A percentile compares a stretch with the other conserved stretches of the same genome.
These are phyloP conservation scores for Ananas comosus DNA, from an alignment of 176 grass and related monocot species.

Conservation along the genomic window DNA sequence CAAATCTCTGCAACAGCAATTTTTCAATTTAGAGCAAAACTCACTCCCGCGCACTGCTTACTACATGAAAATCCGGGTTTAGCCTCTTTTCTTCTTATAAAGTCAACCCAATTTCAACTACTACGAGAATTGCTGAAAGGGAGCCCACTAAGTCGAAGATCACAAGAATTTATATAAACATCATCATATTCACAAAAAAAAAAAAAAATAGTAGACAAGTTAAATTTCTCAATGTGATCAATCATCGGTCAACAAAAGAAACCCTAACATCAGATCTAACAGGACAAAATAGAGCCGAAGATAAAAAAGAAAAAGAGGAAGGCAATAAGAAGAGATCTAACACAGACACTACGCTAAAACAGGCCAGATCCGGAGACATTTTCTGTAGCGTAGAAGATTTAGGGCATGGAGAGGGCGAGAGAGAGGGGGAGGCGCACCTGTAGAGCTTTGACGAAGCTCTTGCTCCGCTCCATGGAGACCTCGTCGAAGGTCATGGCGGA, in stretches of 20 bases:
- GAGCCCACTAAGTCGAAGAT: neutral
- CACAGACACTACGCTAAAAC: neutral
- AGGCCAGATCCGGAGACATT: constrained; percentile 25
- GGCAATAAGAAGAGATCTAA: neutral
- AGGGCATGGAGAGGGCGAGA: neutral
- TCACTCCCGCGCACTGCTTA: no score
- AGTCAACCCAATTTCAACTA: neutral
- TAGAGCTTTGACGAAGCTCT: constrained; percentile 91
- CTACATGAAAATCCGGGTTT: no score
- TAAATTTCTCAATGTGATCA: no score
- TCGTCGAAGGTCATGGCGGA: constrained; percentile 69
- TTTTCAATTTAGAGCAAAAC: no score
- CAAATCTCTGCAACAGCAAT: no score
- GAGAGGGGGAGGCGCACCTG: constrained; percentile 35
- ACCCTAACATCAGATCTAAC: no score
- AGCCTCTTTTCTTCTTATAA: no score
- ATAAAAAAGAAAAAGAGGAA: neutral
- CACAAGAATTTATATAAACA: neutral
- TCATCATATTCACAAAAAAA: neutral
- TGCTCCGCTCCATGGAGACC: constrained; percentile 95
- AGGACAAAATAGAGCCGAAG: no score
- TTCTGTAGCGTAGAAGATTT: neutral
- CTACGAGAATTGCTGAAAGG: neutral
- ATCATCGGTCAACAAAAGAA: no score
- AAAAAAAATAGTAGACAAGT: no score